Conservation (phyloP, 2,329 filamentous ascomycete genomes). For the Podosphaera xanthii region DNA sequence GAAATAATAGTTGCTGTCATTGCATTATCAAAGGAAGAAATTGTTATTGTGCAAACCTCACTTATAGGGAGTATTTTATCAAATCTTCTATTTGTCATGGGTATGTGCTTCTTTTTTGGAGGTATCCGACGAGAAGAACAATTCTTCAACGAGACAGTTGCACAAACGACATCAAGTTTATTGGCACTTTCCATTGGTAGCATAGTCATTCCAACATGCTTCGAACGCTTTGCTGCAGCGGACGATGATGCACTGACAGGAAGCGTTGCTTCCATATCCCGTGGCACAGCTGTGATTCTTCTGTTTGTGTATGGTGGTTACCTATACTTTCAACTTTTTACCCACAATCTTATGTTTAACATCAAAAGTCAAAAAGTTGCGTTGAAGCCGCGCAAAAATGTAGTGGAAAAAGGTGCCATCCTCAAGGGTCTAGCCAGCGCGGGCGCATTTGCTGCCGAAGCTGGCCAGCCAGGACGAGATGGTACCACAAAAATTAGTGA, state of each 20-base stretch:
- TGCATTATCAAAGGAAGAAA: constrained; percentile 41
- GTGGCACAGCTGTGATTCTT: constrained; percentile 57
- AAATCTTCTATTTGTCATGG: constrained; percentile 70
- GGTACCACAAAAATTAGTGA: constrained; percentile 21
- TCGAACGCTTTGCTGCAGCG: constrained; percentile 28
- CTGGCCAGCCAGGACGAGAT: constrained; percentile 13
- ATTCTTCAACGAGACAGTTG: constrained; percentile 78
- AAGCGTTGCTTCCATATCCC: constrained; percentile 38
- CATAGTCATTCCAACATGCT: constrained; percentile 78
- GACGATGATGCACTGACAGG: constrained; percentile 16
- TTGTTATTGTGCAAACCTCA: constrained; percentile 78
- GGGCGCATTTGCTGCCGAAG: constrained; percentile 14
- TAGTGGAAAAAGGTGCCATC: constrained; percentile 14
- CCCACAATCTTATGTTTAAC: constrained; percentile 61
- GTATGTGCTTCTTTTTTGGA: constrained; percentile 76
- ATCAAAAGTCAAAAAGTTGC: constrained; percentile 57
- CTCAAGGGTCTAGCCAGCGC: constrained; percentile 13
- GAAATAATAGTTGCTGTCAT: constrained; percentile 78
- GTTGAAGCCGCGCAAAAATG: constrained; percentile 26
- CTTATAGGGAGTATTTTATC: constrained; percentile 81
- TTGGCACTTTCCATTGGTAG: constrained; percentile 50
- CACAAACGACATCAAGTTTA: constrained; percentile 59
- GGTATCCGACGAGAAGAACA: constrained; percentile 52
- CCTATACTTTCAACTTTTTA: constrained; percentile 77
- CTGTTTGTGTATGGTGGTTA: constrained; percentile 67